Base-by-base conservation (phyloP, 2,329 filamentous ascomycete species). In the Fusarium sp. region DNA sequence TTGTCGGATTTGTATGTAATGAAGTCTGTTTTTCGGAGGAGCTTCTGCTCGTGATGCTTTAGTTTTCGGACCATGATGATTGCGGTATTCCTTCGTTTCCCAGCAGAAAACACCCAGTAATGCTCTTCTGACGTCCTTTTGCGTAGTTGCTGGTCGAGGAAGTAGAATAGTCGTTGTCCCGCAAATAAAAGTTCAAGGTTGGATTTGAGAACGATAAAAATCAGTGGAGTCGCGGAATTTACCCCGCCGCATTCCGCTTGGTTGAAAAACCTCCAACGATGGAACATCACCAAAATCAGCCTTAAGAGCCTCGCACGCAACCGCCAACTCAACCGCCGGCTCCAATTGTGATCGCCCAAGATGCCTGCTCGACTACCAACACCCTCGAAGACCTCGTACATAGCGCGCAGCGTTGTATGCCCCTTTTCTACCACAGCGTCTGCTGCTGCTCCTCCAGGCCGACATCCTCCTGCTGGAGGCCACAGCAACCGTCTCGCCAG, bases 1-100 rank as follows among this genome's bases (percentile, higher is more conserved):
- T 91, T 88, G 82, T 98, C 94, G 76, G 90, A 90, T 81, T 96
- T 96, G 85, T 95, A 97, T 76, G 91, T 96, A 78, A 94, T 90
- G 81, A 99, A 97, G 82, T 99, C 94, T 80, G 96, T 94, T 80
- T 87, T 88, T 77, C 95, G 95, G 74, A 98, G 88, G 77, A 98
- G 91, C 86, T 96, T 96, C 78, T 96, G 89, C 89, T 99, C 96
- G 82, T 97, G 95, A 81, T 97, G 88, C 82, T 97, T 98, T 77
- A 99, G 89, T 84, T 97, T 94, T 74, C 96, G 91, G 72, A 97
- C 93, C 96, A 98, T 98, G 23, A 71, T 86, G 23, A 71, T 86
- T 77, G 43, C 60, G 63, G 23, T 17, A n/a, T 27, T 7, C 43
- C 17, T 27, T 18, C 49, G 43, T 33, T 7, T 18, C 23, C 5